phyloP scores from a whole-genome alignment of 2,329 filamentous ascomycete genomes.

The Pseudogymnoascus sp. region DNA sequence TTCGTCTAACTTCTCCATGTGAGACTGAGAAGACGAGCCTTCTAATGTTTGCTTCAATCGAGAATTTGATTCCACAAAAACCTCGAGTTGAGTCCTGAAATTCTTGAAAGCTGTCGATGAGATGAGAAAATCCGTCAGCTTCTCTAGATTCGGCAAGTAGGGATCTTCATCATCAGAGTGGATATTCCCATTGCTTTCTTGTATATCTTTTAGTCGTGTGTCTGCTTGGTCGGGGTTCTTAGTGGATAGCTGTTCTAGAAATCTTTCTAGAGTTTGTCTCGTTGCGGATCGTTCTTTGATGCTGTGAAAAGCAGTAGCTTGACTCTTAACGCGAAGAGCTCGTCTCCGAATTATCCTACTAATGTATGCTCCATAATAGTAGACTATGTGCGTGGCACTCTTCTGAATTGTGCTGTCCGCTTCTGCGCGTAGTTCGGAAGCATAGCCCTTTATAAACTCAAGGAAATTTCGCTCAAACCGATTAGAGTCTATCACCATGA shows the following conservation, averaged over 20 bases:
- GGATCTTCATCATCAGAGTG: neutral
- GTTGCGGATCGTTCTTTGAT: neutral
- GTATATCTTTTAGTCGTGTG: neutral
- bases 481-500: neutral
- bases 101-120: neutral
- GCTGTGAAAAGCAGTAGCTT: neutral
- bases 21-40: neutral
- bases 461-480: neutral
- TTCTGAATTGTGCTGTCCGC: neutral
- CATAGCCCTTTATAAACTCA: neutral
- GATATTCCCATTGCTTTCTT: neutral
- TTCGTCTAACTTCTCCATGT: neutral
- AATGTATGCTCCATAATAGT: neutral
- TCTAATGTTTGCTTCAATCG: neutral
- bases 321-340: neutral
- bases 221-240: neutral
- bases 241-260: neutral
- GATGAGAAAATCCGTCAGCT: neutral
- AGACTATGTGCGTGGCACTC: neutral
- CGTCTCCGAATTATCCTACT: neutral
- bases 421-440: neutral
- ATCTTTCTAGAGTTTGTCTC: neutral
- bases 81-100: neutral
- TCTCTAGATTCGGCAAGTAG: neutral
- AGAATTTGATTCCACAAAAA: neutral